phyloP scores from a whole-genome alignment of 495 filamentous ascomycete species.

The Trichoderma orchidacearum region DNA sequence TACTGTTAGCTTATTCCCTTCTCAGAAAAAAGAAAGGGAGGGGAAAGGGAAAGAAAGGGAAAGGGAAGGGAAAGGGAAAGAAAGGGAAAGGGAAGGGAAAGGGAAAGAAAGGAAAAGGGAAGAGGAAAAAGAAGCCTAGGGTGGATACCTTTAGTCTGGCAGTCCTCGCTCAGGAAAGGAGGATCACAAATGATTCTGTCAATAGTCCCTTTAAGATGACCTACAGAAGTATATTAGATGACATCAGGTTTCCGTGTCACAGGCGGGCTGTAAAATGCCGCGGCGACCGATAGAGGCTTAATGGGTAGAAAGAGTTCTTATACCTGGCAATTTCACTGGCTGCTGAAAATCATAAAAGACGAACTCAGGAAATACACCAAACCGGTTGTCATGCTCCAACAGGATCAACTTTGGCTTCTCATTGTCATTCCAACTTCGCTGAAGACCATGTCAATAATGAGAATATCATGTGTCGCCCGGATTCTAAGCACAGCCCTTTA shows the following conservation, averaged over 20 bases:
- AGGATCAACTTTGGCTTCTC: conserved; percentile 42
- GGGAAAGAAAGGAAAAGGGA: neutral
- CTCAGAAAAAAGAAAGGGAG: neutral
- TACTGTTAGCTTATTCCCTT: neutral
- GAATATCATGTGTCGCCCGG: too few relatives aligned
- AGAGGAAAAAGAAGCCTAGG: neutral
- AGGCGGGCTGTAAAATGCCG: too few relatives aligned
- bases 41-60: neutral
- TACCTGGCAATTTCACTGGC: conserved; percentile 48
- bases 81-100: neutral
- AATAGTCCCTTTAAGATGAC: conserved; percentile 44
- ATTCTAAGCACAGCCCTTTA: too few relatives aligned
- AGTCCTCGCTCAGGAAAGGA: conserved; percentile 66
- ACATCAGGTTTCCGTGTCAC: neutral
- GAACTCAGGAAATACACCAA: conserved; percentile 57
- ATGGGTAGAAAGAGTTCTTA: conserved; percentile 5
- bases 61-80: neutral
- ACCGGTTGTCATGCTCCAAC: conserved; percentile 60
- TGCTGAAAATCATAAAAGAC: conserved; percentile 57
- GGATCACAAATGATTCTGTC: conserved; percentile 63
- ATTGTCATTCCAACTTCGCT: conserved; percentile 16
- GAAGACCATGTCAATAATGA: conserved; percentile 7
- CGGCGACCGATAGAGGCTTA: neutral
- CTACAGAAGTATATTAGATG: conserved; percentile 7
- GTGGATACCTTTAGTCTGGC: conserved; percentile 58